Base-by-base conservation (phyloP, 2,329 filamentous ascomycete species). In the Bipolaris victoriae region DNA sequence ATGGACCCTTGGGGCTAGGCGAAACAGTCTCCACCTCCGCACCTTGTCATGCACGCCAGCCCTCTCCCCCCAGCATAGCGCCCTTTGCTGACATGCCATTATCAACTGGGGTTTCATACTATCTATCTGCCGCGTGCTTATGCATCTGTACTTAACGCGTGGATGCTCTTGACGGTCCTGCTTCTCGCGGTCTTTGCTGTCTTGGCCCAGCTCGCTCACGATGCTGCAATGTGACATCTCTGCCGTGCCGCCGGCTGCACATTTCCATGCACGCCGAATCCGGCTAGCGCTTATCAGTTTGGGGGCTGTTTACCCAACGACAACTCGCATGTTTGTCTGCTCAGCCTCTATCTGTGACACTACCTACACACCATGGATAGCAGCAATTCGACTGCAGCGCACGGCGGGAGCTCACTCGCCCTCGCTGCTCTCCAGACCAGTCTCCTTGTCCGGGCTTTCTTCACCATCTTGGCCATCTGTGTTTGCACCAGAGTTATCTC, bases 1-100 rank as follows among this genome's bases (percentile, higher is more conserved):
- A 31, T 31, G 47, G 52, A 56, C 49, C 46, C 49, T 43, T 49
- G 35, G 22, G 48, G 46, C 51, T 55, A 50, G n/a, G 55, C 65
- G 58, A 67, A 68, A 62, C 56, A 58, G 37, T 49, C 51, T 50
- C 49, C 48, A 55, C 35, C 66, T 52, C 62, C 52, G 60, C 61
- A 55, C 26, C 29, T 7, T 56, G 45, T 54, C 49, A 62, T 64
- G 61, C 61, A 60, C 58, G 53, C 55, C 54, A 55, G 49, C 36
- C 52, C 29, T 31, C 29, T 31, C 29, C 29, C 26, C 29, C 29
- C 10, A 31, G 29, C 29, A 31, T 31, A 31, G 57, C 54, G 53
- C 11, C 13, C 16, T 16, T 16, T 37, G 35, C 35, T 18, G 35
- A 5, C 20, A 29, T 29, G 26, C 6, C 39, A 43, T 43, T 13